phyloP scores from a whole-genome alignment of 331 rosid genomes.

The Prunus yedoensis region DNA sequence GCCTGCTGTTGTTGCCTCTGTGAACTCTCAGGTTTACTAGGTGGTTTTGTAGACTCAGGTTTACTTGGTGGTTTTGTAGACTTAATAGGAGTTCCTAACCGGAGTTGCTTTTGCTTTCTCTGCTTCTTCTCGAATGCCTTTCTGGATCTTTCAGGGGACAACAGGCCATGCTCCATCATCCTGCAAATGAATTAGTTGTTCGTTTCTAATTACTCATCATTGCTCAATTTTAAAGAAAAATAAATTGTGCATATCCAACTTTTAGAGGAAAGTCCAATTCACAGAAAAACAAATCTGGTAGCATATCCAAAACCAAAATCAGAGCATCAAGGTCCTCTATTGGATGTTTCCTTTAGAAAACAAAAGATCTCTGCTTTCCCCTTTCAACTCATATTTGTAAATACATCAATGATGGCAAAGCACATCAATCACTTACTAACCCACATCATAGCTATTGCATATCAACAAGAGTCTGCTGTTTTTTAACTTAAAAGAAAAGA shows the following conservation, averaged over 20 bases:
- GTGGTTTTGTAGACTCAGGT: constrained; percentile 55
- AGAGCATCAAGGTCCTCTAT: not conserved
- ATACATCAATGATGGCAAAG: not conserved
- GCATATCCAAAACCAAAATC: not conserved
- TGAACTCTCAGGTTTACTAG: constrained; percentile 56
- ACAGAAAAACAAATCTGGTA: not conserved
- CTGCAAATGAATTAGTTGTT: constrained; percentile 34
- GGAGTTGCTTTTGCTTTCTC: constrained; percentile 77
- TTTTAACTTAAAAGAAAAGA: not conserved
- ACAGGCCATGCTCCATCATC: constrained; percentile 96
- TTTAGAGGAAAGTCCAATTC: not conserved
- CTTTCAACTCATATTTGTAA: not conserved
- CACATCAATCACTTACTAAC: not conserved
- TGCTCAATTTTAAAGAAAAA: too few species aligned
- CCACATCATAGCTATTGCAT: not conserved
- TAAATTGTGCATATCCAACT: not conserved
- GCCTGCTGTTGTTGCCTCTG: constrained; percentile 61
- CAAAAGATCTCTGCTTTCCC: not conserved
- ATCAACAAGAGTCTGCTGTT: not conserved
- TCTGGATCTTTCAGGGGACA: constrained; percentile 76
- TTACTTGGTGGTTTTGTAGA: constrained; percentile 43
- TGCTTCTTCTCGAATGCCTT: constrained; percentile 81
- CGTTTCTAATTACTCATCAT: too few species aligned
- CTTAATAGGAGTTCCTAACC: constrained; percentile 78
- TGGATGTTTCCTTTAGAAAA: not conserved